phyloP scores from a whole-genome alignment of 768 basidiomycete genomes.

The Brasilioporus rufonigricans region DNA sequence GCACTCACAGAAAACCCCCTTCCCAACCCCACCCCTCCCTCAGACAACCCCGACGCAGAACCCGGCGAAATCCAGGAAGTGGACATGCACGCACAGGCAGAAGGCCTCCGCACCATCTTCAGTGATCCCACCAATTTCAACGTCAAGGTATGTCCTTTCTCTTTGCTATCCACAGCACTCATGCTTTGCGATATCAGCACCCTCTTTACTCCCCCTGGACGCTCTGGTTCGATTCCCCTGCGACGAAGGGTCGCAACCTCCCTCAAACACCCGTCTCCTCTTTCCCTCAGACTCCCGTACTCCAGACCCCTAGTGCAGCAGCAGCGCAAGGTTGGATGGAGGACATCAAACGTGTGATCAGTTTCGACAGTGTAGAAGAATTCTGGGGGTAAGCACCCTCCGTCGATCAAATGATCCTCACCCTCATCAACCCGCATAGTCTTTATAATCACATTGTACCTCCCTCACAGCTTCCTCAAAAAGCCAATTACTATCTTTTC shows the following conservation, averaged over 20 bases:
- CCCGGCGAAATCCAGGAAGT: constrained; percentile 87
- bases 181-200: constrained; percentile 51
- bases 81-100: constrained; percentile 80
- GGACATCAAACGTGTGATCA: constrained; percentile 94
- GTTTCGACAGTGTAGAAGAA: constrained; percentile 95
- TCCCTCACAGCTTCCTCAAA: constrained; percentile 87
- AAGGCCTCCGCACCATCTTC: constrained; percentile 88
- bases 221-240: constrained; percentile 96
- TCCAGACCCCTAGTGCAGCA: constrained; percentile 67
- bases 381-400: constrained; percentile 86
- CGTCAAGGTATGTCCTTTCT: constrained; percentile 69
- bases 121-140: constrained; percentile 92
- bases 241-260: constrained; percentile 85
- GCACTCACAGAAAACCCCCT: constrained; percentile 61
- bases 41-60: constrained; percentile 49
- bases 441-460: constrained; percentile 97
- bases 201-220: constrained; percentile 95
- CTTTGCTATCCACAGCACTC: not conserved
- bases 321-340: constrained; percentile 97
- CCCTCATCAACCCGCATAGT: constrained; percentile 38
- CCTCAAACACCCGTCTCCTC: constrained; percentile 81
- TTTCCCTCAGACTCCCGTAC: constrained; percentile 71
- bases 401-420: not conserved
- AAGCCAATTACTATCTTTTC: constrained; percentile 99
- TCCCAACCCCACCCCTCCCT: not conserved